A percentile compares a stretch with the other conserved stretches of the same genome.
phyloP scores from a whole-genome alignment of 23 red algal species.

The Cyanidiococcus yangmingshanensis region DNA sequence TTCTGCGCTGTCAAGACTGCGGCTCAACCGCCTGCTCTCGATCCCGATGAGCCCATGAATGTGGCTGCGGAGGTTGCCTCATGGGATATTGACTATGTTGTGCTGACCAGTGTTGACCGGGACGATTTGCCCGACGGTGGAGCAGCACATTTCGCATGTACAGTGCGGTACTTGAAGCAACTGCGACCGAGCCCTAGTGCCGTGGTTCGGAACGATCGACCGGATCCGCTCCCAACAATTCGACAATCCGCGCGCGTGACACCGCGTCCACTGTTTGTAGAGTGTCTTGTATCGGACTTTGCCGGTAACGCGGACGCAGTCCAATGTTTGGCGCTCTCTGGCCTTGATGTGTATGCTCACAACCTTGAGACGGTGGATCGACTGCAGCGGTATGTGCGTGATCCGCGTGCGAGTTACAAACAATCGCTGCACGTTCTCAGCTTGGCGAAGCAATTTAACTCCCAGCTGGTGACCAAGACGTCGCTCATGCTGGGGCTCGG shows the following conservation, averaged over 20 bases:
- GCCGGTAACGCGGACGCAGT: constrained; percentile 45
- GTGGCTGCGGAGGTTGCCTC: constrained; percentile 54
- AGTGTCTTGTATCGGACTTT: constrained; percentile 89
- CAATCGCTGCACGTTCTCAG: constrained; percentile 52
- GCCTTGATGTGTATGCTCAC: constrained; percentile 90
- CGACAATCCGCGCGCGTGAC: not conserved
- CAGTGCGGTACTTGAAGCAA: constrained; percentile 60
- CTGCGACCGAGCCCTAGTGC: not conserved
- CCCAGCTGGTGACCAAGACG: constrained; percentile 68
- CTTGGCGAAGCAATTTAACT: constrained; percentile 32
- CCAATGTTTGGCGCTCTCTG: constrained; percentile 35
- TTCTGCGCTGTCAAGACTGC: constrained; percentile 93
- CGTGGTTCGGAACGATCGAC: no score
- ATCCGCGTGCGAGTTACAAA: constrained; percentile 58
- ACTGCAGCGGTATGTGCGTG: constrained; percentile 67
- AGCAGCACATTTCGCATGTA: constrained; percentile 74
- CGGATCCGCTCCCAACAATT: no score
- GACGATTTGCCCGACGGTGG: constrained; percentile 88
- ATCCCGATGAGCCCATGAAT: constrained; percentile 71
- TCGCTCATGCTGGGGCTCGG: constrained; percentile 91
- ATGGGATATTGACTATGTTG: constrained; percentile 88
- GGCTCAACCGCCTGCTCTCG: constrained; percentile 37
- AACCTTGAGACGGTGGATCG: constrained; percentile 89
- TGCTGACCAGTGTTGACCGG: constrained; percentile 84
- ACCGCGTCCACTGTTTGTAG: constrained; percentile 43